These are phyloP conservation scores for Globisporangium spiculum DNA, from an alignment of 352 stramenopile genomes.

Conservation along the genomic window DNA sequence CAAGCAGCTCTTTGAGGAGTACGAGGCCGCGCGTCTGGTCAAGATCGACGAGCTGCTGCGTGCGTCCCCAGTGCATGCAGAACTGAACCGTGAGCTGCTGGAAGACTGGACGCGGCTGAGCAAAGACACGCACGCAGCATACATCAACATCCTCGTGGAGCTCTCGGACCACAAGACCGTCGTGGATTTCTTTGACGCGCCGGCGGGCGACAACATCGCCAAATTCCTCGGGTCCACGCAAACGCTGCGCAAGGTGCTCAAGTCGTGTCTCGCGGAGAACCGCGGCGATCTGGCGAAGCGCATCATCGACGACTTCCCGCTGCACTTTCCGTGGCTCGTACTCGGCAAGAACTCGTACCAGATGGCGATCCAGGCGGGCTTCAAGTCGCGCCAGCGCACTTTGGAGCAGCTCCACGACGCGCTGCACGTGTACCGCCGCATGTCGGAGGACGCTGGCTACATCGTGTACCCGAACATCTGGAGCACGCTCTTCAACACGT, in stretches of 20 bases:
- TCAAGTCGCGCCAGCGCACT: conserved; percentile 8
- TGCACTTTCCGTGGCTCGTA: conserved; percentile 16
- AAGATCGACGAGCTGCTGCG: conserved; percentile 1
- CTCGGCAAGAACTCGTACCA: conserved; percentile 14
- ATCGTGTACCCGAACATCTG: conserved; percentile 32
- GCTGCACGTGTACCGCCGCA: conserved; percentile 28
- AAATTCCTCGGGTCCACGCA: conserved; percentile 10
- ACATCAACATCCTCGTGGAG: conserved; percentile 9
- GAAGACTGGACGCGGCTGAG: conserved; percentile 16
- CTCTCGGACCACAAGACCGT: conserved; percentile 2
- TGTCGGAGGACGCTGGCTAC: conserved; percentile 33
- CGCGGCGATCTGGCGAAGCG: conserved; percentile 9
- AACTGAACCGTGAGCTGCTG: background rate
- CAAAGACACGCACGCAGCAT: conserved; percentile 8
- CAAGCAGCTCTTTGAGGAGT: conserved; percentile 13
- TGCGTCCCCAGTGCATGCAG: no score
- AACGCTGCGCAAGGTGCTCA: conserved; percentile 15
- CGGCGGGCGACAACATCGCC: background rate
- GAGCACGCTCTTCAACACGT: conserved; percentile 39
- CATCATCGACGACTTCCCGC: conserved; percentile 8
- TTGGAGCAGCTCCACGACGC: conserved; percentile 22
- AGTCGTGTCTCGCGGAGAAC: conserved; percentile 2
- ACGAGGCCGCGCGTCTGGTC: conserved; percentile 2
- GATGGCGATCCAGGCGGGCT: conserved; percentile 12
- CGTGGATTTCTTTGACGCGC: conserved; percentile 7